A percentile compares a stretch with the other conserved stretches of the same genome.
These are phyloP conservation scores for Dothideomycetidae sp. DNA, from an alignment of 2,329 filamentous ascomycete species.

Conservation along the genomic window DNA sequence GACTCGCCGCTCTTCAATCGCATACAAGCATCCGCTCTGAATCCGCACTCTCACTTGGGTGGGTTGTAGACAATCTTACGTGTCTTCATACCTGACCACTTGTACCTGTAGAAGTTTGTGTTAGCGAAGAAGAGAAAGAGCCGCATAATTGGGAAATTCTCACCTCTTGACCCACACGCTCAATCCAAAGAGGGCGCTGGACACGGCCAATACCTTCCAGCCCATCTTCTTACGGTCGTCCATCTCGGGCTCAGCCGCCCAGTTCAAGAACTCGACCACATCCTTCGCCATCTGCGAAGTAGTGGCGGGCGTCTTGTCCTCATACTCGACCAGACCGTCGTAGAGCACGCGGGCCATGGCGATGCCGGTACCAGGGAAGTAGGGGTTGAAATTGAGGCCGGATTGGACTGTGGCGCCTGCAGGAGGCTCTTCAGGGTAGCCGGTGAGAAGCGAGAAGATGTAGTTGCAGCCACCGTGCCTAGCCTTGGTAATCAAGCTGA, in stretches of 20 bases:
- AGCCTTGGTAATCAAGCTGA: slow-evolving; percentile 94
- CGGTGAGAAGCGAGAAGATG: slow-evolving; percentile 92
- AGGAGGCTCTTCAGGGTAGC: slow-evolving; percentile 91
- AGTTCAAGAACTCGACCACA: slow-evolving; percentile 97
- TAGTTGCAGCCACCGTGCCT: slow-evolving; percentile 97
- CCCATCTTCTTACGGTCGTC: slow-evolving; percentile 99
- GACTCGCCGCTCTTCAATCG: not conserved
- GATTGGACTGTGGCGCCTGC: slow-evolving; percentile 72
- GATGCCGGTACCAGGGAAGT: slow-evolving; percentile 98
- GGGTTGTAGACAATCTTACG: slow-evolving; percentile 85
- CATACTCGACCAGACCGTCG: slow-evolving; percentile 94
- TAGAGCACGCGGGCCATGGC: slow-evolving; percentile 98
- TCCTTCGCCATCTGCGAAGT: slow-evolving; percentile 99
- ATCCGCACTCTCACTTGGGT: slow-evolving; percentile 29
- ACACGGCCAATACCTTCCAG: slow-evolving; percentile 81
- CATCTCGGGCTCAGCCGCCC: slow-evolving; percentile 98
- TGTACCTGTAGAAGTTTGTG: slow-evolving; percentile 53
- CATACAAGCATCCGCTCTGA: not conserved
- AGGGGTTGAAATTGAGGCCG: slow-evolving; percentile 99
- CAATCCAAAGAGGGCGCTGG: slow-evolving; percentile 64
- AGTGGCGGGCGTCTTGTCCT: slow-evolving; percentile 85
- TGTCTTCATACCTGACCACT: slow-evolving; percentile 93
- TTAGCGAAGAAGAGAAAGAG: too few species aligned
- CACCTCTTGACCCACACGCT: slow-evolving; percentile 93
- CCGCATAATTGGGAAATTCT: too few species aligned